A percentile compares a stretch with the other conserved stretches of the same genome.
These are phyloP conservation scores for Suillus americanus DNA, from an alignment of 768 basidiomycete genomes.

Conservation along the genomic window DNA sequence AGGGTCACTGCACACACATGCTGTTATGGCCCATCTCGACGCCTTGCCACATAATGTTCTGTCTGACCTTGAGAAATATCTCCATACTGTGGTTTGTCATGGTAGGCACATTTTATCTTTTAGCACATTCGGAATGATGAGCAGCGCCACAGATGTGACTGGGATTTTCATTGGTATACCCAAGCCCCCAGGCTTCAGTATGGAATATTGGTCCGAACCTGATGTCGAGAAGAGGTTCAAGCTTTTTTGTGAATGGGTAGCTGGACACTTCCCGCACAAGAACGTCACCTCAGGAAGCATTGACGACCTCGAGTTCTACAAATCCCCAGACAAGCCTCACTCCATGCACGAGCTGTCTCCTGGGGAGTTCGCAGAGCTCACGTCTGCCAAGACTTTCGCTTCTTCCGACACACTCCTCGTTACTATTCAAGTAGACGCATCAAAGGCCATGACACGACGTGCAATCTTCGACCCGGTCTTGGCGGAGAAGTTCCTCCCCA, in stretches of 20 bases:
- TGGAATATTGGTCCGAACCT: not conserved
- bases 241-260: slow-evolving; percentile 5
- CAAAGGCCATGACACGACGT: not conserved
- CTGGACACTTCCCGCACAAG: slow-evolving; percentile 1
- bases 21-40: slow-evolving; percentile 10
- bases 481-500: slow-evolving; percentile 8
- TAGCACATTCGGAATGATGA: not conserved
- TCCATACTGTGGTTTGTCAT: slow-evolving; percentile 10
- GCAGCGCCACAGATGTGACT: not conserved
- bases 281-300: slow-evolving; percentile 2
- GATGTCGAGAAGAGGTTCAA: not conserved
- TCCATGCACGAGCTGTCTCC: slow-evolving; percentile 5
- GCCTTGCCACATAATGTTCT: slow-evolving; percentile 5
- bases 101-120: not conserved
- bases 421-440: not conserved
- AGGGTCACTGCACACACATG: slow-evolving; percentile 4
- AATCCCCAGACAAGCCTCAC: not conserved
- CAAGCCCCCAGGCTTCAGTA: not conserved
- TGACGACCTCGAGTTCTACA: slow-evolving; percentile 7
- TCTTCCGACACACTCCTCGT: not conserved
- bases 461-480: slow-evolving; percentile 9
- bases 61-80: not conserved
- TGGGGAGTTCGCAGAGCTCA: slow-evolving; percentile 6
- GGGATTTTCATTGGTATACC: not conserved
- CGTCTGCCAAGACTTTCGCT: slow-evolving; percentile 1